Evolutionary conservation across 164 flowering plant species (phyloP), one percentile per base, ranked within the genome.

Genomic region (Stephania cephalantha): DNA sequence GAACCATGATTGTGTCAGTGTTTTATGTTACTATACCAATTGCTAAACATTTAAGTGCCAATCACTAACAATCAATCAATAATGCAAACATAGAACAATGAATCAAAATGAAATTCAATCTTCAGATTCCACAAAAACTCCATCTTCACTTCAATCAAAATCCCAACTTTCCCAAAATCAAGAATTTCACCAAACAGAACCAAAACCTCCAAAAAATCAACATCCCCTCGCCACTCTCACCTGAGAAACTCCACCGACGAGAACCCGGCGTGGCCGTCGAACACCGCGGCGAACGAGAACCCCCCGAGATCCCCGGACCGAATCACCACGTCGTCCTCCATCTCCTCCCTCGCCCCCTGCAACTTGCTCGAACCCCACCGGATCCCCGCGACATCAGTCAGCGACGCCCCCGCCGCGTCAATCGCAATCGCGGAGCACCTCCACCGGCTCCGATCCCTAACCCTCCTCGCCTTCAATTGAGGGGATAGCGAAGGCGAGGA

Each of bases 201-300:
- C 44, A 25, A 35, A 63, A 73, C 11, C 30, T 35, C 52, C 20
- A 44, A 18, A 20, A 20, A 10, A 61, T 18, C 8, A 46, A 48
- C 12, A 2, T 2, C 42, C 42, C 4, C 42, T 4, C 42, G 4
- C 2, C 46, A 17, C 2, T 64, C 74, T 68, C 15, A 85, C 90
- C 95, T 84, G 67, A 96, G 91, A 74, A 92, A 96, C 71, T 91
- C 75, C 80, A 91, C 99, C 9, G 97, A 87, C 17, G 97, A 88
- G 76, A 84, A 85, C 1, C 99, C 99, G 22, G 87, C 97, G 73
- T 96, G 99, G 63, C 99, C 98, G 79, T 95, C 99, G 66, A 96
- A 88, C 72, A 96, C 97, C 1, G 98, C 99, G 29, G 98, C 99
- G 75, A 84, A 96, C 46, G 90, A 87, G 85, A 93, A 93, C 1